Conservation (phyloP, 2,329 filamentous ascomycete genomes). For the Cercospora citrullina region DNA sequence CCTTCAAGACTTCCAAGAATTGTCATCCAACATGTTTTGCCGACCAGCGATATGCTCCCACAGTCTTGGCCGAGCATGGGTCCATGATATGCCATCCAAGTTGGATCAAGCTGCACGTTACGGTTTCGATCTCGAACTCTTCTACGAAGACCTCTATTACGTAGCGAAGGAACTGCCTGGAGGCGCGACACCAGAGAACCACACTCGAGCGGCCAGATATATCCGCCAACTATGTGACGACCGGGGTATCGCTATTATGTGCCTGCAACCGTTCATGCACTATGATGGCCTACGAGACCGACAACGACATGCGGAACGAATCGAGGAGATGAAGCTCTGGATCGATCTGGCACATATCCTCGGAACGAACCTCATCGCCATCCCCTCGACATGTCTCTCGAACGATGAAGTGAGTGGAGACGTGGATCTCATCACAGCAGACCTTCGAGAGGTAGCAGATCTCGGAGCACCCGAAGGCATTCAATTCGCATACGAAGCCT, state of each 20-base stretch:
- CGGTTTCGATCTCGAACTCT: constrained; percentile 73
- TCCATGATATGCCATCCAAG: constrained; percentile 67
- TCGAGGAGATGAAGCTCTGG: constrained; percentile 69
- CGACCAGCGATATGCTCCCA: constrained; percentile 72
- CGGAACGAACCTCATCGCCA: constrained; percentile 69
- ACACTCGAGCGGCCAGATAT: constrained; percentile 57
- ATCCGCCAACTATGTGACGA: constrained; percentile 60
- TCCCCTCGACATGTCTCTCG: constrained; percentile 70
- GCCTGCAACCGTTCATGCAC: constrained; percentile 74
- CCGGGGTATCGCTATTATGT: constrained; percentile 60
- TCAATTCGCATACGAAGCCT: constrained; percentile 70
- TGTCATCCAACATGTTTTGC: constrained; percentile 47
- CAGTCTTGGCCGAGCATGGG: constrained; percentile 71
- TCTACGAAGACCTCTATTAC: constrained; percentile 72
- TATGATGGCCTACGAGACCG: constrained; percentile 73
- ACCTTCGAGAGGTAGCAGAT: constrained; percentile 66
- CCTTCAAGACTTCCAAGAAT: neutral
- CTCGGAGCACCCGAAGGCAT: constrained; percentile 62
- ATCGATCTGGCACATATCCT: constrained; percentile 65
- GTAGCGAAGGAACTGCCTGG: constrained; percentile 53
- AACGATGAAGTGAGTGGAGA: constrained; percentile 53
- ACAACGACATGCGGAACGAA: constrained; percentile 54
- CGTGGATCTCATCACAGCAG: constrained; percentile 58
- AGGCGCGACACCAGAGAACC: constrained; percentile 48
- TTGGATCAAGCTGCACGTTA: constrained; percentile 66